Base-by-base conservation (phyloP, 768 basidiomycete genomes). In the Rickenella mellea region DNA sequence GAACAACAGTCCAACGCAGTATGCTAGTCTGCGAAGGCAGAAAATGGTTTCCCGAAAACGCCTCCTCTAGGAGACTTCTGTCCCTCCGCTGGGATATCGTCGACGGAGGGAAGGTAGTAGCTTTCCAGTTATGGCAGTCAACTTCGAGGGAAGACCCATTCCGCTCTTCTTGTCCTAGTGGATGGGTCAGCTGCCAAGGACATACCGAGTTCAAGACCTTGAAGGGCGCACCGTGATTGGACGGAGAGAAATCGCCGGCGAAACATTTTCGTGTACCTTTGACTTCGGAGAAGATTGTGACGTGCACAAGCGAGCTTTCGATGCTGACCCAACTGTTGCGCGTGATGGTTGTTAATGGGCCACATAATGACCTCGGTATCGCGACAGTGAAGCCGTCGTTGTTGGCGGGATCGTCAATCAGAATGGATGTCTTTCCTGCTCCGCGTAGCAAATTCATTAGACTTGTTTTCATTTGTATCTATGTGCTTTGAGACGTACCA, bases 361-460 rank as follows among this genome's bases (percentile, higher is more conserved):
- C 33, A 15, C 19, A 36, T 17, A 36, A 36, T 17, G 33, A 36
- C 7, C 19, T 19, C 3, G 33, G 33, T 11, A 36, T 17, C 42
- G 70, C 67, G 11, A 67, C 68, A 7, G 66, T 89, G 37, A 71
- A 74, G 0, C 60, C 65, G 4, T 60, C 69, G 8, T 61, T 88
- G 29, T 71, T 81, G 2, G 53, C 55, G 3, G 69, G n/a, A n/a
- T n/a, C n/a, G n/a, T n/a, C n/a, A n/a, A n/a, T n/a, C n/a, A n/a
- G n/a, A n/a, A n/a, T n/a, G n/a, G n/a, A n/a, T n/a, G n/a, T n/a
- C n/a, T n/a, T n/a, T n/a, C n/a, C n/a, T n/a, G n/a, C n/a, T n/a
- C n/a, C n/a, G n/a, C n/a, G n/a, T n/a, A n/a, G n/a, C n/a, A n/a
- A n/a, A n/a, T n/a, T n/a, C n/a, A n/a, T n/a, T n/a, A n/a, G n/a